Evolutionary conservation across 805 yeast species (phyloP), one percentile per base, ranked within the genome.

Genomic region (Lachancea nothofagi): DNA sequence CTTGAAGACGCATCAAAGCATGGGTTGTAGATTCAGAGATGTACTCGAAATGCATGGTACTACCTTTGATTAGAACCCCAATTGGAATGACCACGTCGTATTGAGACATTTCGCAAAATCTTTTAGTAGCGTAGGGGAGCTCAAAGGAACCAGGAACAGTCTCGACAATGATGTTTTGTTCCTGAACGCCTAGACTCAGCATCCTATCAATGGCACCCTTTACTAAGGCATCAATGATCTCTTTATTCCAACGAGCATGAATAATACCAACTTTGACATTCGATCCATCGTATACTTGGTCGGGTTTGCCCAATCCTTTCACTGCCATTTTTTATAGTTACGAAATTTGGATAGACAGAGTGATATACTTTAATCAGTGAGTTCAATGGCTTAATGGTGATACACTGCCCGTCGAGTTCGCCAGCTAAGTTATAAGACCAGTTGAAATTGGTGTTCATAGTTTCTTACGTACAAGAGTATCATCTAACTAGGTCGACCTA

Each of bases 11-110:
- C 97, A 90, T 89, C 51, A 93, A 69, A 39, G 84, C 90, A 48
- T 80, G 77, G 7, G 96, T 79, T 14, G 83, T 86, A 3, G 96
- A 67, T 44, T 93, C 97, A 59, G 96, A 83, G 53, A 93, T 93
- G 68, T 90, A 93, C 66, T 93, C 98, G 60, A 93, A 93, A 67
- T 93, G 98, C 96, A 88, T 88, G 26, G 97, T 93, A 27, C 89
- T 79, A 40, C 98, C 98, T 68, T 93, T 93, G 66, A 93, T 90
- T 55, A 93, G 72, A 27, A 84, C 89, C 41, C 98, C 98, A 52
- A 93, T 87, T 40, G 97, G 89, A 43, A 93, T 85, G 27, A 90
- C 75, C 4, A 90, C 96, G 61, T 93, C 96, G 41, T 83, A 66
- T 19, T 75, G 73, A 38, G 66, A 56, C 45, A 69, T 71, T 14